A percentile compares a stretch with the other conserved stretches of the same genome.
These are phyloP conservation scores for Alternaria arbusti DNA, from an alignment of 2,329 filamentous ascomycete genomes.

Conservation along the genomic window DNA sequence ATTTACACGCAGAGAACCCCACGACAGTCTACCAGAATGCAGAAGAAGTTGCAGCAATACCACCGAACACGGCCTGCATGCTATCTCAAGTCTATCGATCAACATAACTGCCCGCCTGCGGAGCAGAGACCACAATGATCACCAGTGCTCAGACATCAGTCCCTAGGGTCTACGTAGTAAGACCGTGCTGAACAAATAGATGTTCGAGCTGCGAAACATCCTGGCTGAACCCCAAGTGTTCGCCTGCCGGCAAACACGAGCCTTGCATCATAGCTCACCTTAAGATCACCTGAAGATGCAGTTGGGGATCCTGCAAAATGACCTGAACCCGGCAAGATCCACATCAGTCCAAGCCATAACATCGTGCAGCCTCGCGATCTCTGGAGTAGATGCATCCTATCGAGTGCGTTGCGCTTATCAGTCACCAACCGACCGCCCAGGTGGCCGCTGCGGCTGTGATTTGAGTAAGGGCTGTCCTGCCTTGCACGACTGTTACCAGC, in stretches of 20 bases:
- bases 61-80: background rate
- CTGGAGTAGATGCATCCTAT: background rate
- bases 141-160: background rate
- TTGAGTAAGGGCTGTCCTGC: conserved; percentile 1
- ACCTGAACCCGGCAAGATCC: background rate
- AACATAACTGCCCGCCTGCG: background rate
- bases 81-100: background rate
- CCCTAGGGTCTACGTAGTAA: background rate
- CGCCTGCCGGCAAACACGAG: background rate
- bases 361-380: background rate
- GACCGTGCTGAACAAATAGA: background rate
- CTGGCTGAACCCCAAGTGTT: background rate
- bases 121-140: background rate
- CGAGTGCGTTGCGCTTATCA: conserved; percentile 2
- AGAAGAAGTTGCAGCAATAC: background rate
- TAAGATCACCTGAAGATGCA: background rate
- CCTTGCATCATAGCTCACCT: background rate
- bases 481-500: background rate
- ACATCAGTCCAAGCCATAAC: background rate
- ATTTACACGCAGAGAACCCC: background rate
- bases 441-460: background rate
- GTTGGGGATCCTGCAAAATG: background rate
- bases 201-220: background rate
- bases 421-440: background rate
- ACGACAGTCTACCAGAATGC: background rate